Evolutionary conservation across 441 rosid species (phyloP).

Genomic region (Adansonia madagascariensis): DNA sequence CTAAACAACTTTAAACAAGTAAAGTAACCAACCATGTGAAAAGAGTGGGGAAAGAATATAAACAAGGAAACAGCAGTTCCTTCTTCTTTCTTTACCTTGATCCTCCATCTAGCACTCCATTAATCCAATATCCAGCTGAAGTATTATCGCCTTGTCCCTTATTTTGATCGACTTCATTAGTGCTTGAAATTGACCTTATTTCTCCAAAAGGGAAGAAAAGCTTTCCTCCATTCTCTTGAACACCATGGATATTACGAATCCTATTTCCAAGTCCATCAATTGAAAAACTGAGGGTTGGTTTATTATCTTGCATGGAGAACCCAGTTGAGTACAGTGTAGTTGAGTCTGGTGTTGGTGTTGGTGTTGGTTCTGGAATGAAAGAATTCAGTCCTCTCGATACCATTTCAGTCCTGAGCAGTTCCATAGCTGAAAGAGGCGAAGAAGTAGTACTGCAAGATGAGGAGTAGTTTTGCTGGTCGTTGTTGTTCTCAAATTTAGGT

Average conservation of each 20-base stretch:
- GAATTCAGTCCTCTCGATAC: constrained; percentile 47
- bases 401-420: constrained; percentile 58
- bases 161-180: too few species aligned
- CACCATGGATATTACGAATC: constrained; percentile 37
- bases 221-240: constrained; percentile 42
- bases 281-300: constrained; percentile 61
- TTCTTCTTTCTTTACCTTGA: constrained; percentile 50
- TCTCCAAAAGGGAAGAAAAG: neutral
- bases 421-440: too few species aligned
- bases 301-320: constrained; percentile 64
- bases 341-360: constrained; percentile 57
- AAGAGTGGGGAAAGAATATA: neutral
- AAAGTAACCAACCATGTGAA: constrained; percentile 38
- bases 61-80: constrained; percentile 32
- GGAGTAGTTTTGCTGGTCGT: too few species aligned
- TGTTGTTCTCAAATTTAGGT: constrained; percentile 44
- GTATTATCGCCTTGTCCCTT: too few species aligned
- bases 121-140: constrained; percentile 44
- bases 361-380: constrained; percentile 41
- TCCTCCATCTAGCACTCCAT: too few species aligned
- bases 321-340: constrained; percentile 55
- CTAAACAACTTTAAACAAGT: constrained; percentile 49
- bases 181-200: too few species aligned
- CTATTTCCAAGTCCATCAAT: constrained; percentile 56
- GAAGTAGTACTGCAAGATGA: constrained; percentile 2